Evolutionary conservation across 768 basidiomycete species (phyloP), one percentile per base, ranked within the genome.

Genomic region (Cyathus striatus): DNA sequence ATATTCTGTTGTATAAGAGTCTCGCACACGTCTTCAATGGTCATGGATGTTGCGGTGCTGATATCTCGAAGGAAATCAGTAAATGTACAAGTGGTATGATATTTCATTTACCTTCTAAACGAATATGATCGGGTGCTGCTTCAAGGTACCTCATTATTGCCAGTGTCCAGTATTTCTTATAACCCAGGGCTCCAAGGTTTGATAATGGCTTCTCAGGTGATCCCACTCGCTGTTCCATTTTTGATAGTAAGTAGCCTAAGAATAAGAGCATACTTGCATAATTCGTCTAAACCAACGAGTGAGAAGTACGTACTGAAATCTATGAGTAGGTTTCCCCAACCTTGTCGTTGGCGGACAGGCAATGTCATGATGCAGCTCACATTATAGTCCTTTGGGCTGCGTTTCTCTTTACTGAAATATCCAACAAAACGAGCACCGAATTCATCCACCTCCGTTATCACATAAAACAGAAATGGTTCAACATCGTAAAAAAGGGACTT

Each of bases 351-450:
- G 49, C 93, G 71, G 27, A 97, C 87, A 1, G 96, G 96, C 16
- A 99, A 69, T 14, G 96, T 98, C 94, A 99, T 97, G 58, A 99
- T 99, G 71, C 96, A 99, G 63, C 92, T 95, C 51, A 99, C 83
- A 67, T 99, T 99, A 63, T 92, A 93, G 57, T 92, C 89, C 65
- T 92, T 93, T 43, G 86, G 85, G 60, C 91, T 94, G 41, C 90
- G 75, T 69, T 99, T 99, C 75, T 99, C 96, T 64, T 99, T 99
- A 67, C 87, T 90, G 60, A 99, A 99, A 62, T 99, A 99, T 6
- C 96, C 96, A 41, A 99, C 87, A 57, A 99, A 99, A 41, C 88
- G 83, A 22, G 92, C 86, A 5, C 95, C 96, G 38, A 78, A 65
- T 26, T 92, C 90, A 65, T 96, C 90, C 44, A 78, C 74, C 59